Conservation (phyloP, 1,139 yeast genomes). For the Kodamaea derodonti region DNA sequence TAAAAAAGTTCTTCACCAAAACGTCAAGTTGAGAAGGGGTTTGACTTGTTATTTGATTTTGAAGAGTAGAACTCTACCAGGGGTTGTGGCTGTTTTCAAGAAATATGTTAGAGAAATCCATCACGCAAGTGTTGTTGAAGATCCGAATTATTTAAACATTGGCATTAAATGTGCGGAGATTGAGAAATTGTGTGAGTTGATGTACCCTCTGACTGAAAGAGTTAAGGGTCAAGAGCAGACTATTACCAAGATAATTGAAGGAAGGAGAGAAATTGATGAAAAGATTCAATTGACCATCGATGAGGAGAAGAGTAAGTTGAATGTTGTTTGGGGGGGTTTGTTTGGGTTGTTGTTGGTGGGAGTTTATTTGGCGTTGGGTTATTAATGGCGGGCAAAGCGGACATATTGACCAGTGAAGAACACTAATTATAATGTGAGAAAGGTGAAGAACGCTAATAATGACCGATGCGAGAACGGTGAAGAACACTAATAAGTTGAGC, state of each 20-base stretch:
- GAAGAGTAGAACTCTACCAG: constrained; percentile 68
- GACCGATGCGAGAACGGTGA: too few relatives aligned
- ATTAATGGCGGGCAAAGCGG: too few relatives aligned
- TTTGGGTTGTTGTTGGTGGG: background rate
- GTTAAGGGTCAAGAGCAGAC: constrained; percentile 18
- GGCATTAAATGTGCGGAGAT: constrained; percentile 85
- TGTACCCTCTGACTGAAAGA: constrained; percentile 54
- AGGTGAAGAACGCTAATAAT: too few relatives aligned
- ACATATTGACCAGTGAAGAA: too few relatives aligned
- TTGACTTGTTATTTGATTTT: constrained; percentile 76
- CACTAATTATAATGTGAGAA: too few relatives aligned
- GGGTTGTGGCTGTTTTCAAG: constrained; percentile 73
- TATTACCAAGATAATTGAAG: constrained; percentile 23
- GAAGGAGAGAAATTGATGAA: constrained; percentile 30
- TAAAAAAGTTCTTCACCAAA: constrained; percentile 60
- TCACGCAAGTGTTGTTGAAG: constrained; percentile 70
- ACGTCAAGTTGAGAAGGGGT: constrained; percentile 92
- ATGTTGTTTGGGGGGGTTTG: constrained; percentile 2
- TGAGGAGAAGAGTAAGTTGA: constrained; percentile 23
- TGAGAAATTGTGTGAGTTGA: constrained; percentile 76
- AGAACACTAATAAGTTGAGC: too few relatives aligned
- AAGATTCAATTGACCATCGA: constrained; percentile 23
- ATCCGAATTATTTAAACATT: constrained; percentile 82
- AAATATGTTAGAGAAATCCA: constrained; percentile 73
- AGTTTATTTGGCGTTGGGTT: background rate